Evolutionary conservation across 495 filamentous ascomycete species (phyloP).

Genomic region (Entonaema liquescens): DNA sequence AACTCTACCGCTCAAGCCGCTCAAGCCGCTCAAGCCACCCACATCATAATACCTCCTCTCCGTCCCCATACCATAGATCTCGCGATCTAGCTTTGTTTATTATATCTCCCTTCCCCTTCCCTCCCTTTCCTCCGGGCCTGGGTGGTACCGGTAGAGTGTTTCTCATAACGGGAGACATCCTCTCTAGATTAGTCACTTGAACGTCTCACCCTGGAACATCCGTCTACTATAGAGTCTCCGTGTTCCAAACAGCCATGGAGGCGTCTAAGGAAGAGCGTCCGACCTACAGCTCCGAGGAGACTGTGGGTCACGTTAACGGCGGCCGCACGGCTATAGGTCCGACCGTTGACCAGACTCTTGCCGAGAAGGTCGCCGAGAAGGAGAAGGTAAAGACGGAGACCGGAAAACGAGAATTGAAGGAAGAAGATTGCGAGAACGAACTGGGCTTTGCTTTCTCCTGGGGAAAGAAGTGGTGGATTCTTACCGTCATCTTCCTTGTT

Average conservation of each 20-base stretch:
- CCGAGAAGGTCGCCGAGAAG: constrained; percentile 34
- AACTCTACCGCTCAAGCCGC: constrained; percentile 27
- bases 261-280: constrained; percentile 32
- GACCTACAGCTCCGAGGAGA: constrained; percentile 41
- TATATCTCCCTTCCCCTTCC: constrained; percentile 18
- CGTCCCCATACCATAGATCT: constrained; percentile 13
- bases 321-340: constrained; percentile 18
- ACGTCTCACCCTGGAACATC: neutral
- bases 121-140: neutral
- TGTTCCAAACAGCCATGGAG: constrained; percentile 23
- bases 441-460: constrained; percentile 70
- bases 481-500: constrained; percentile 76
- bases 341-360: constrained; percentile 22
- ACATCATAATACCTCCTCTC: constrained; percentile 28
- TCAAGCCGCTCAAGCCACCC: constrained; percentile 32
- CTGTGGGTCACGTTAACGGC: constrained; percentile 33
- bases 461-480: constrained; percentile 80
- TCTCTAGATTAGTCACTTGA: constrained; percentile 2
- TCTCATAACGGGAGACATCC: constrained; percentile 8
- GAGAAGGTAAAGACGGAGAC: constrained; percentile 31
- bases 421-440: constrained; percentile 69
- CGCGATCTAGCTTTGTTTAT: constrained; percentile 25
- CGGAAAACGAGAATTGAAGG: constrained; percentile 65
- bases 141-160: constrained; percentile 17
- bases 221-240: neutral